Base-by-base conservation (phyloP, 1,139 yeast genomes). In the Yarrowia galli region DNA sequence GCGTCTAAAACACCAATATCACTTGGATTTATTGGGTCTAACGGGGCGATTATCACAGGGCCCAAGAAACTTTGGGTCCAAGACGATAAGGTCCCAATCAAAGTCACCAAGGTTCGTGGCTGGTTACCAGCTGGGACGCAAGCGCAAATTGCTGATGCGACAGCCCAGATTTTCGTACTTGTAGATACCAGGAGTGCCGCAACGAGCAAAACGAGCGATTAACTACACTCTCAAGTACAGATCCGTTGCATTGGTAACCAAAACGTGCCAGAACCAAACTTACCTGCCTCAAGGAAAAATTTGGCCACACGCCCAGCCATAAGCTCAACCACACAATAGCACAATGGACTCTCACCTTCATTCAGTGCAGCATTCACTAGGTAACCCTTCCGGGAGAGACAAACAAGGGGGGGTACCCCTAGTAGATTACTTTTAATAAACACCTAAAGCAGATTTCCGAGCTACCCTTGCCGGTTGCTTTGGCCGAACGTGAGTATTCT, bases 41-140 rank as follows among this genome's bases (percentile, higher is more conserved):
- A 16, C 9, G 13, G 23, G 10, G 9, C 32, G 8, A 18, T 10
- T 23, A 18, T 20, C 54, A 20, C 32, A 28, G 32, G 32, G 32
- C 8, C 9, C 9, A 28, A 3, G 32, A 28, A 7, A 16, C n/a
- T 20, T 18, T 23, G 23, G 36, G 25, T 45, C 35, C 60, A 22
- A n/a, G 22, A 32, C 18, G 61, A 54, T 54, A 54, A 54, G 61
- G 36, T 54, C 61, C 61, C 61, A 54, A 40, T 40, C 48, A 40
- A 35, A 54, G 48, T 25, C n/a, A 2, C n/a, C 48, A 54, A 54
- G 48, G 61, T 54, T 54, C 28, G 61, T 38, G 61, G 61, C 61
- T 54, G 61, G 61, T 40, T 32, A 40, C n/a, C n/a, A 23, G 23
- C 46, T 25, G 46, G 46, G 43, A 40, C n/a, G 60, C 45, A 53